Base-by-base conservation (phyloP, 2,329 filamentous ascomycete species). In the Paracorniculantispora psalliotae region DNA sequence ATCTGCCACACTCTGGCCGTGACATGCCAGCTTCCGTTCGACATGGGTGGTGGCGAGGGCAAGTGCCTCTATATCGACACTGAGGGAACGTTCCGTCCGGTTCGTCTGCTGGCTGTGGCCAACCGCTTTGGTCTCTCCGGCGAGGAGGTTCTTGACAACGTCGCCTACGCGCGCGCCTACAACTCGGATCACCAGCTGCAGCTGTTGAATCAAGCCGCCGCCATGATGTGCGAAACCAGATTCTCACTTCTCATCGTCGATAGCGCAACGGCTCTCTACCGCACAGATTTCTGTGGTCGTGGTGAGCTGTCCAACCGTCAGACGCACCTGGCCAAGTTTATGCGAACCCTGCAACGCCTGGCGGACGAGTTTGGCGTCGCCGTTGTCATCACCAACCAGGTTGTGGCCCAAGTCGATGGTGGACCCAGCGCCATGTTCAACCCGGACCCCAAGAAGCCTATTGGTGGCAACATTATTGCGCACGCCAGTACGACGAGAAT, bases 1-100 rank as follows among this genome's bases (percentile, higher is more conserved):
- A 93, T 99, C 60, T 99, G 94, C 68, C 96, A 99, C 72, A 99
- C 94, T 0, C 81, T 99, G n/a, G 94, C 96, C 0, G 94, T 99
- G 30, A 99, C 94, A 49, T 99, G 96, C 71, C 94, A 99, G 73
- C 75, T 99, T 46, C 94, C 94, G 1, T 97, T 99, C 71, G 94
- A 99, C 70, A 97, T 97, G 93, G 96, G 94, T 56, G 94, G 94
- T 59, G 94, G 96, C 30, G 94, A 99, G 75, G 94, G 94, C 49
- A 99, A 99, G 72, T 99, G 96, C 69, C 81, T 99, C 52, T 99
- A 99, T 69, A 99, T 99, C 65, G 94, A 99, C 68, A 99, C 94
- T 0, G 94, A 99, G 73, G 96, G 94, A 61, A 99, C 94, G 1
- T 99, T 99, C 71, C 86, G 92, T 64, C 96, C 94, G 0, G 92